These are phyloP conservation scores for Xylaria multiplex DNA, from an alignment of 2,329 filamentous ascomycete genomes.

Conservation along the genomic window DNA sequence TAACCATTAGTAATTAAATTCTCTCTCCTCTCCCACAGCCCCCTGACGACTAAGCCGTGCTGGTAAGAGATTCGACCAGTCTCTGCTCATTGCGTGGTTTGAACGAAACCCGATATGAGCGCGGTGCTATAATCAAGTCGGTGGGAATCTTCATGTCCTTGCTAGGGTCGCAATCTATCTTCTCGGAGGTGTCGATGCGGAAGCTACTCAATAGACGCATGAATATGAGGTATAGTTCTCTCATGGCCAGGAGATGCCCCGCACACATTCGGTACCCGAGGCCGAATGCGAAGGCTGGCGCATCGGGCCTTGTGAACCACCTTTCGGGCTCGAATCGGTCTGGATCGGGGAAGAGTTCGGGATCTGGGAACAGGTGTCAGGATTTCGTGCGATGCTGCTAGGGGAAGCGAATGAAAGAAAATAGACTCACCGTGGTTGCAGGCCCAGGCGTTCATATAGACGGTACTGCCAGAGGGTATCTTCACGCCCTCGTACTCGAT, in stretches of 20 bases:
- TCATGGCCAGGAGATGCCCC: slow-evolving; percentile 44
- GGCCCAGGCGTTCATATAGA: slow-evolving; percentile 70
- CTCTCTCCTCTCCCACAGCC: not conserved
- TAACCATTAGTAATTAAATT: not conserved
- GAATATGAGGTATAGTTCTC: slow-evolving; percentile 47
- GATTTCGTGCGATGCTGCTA: not conserved
- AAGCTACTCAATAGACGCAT: slow-evolving; percentile 46
- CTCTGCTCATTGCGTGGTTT: slow-evolving; percentile 42
- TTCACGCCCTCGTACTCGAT: slow-evolving; percentile 73
- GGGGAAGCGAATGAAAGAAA: not conserved
- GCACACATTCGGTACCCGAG: slow-evolving; percentile 47
- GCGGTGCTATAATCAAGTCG: slow-evolving; percentile 45
- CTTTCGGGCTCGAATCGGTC: slow-evolving; percentile 43
- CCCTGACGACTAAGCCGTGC: not conserved
- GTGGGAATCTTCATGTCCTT: slow-evolving; percentile 45
- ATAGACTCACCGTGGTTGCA: slow-evolving; percentile 44
- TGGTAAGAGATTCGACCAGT: slow-evolving; percentile 30
- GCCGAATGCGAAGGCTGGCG: slow-evolving; percentile 45
- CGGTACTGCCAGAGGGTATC: slow-evolving; percentile 80
- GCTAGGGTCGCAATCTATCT: slow-evolving; percentile 43
- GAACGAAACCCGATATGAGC: slow-evolving; percentile 42
- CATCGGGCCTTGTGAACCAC: slow-evolving; percentile 44
- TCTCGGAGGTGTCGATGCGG: slow-evolving; percentile 37
- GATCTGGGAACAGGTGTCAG: slow-evolving; percentile 35
- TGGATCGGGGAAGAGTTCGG: slow-evolving; percentile 43